Evolutionary conservation across 257 asterid species (phyloP), one percentile per base, ranked within the genome.

Genomic region (Fraxinus cuspidata): DNA sequence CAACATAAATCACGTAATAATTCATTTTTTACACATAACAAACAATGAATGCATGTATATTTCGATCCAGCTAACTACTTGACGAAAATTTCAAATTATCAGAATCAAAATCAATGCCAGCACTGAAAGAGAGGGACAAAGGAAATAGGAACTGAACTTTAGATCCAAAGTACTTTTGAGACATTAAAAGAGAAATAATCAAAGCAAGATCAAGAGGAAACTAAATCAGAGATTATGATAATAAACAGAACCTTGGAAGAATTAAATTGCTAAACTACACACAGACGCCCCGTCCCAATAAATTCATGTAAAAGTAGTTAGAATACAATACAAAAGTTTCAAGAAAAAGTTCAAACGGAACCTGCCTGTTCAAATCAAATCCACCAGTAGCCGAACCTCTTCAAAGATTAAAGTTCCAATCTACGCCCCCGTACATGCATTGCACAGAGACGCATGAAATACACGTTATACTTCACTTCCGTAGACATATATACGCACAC

Each of bases 261-360:
- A 73, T 73, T 77, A 76, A 67, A 76, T 68, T 67, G 66, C 51
- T 49, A 44, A 13, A 44, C 16, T 44, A 44, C 51, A 12, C 15
- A 44, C 51, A 13, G 34, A 70, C 18, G 29, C 73, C 40, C 72
- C 68, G 29, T 40, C 49, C 60, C 37, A 34, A 12, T 6, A 35
- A 74, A 84, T 51, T 15, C 27, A 60, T 51, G 25, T 13, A 12
- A 3, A 15, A 44, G 3, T 13, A 13, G 51, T 13, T 44, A 44
- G 18, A 44, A 44, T 44, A 10, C 51, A 13, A 44, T 13, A 44
- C 19, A 44, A 13, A 44, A 12, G 18, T 44, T 44, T 15, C 63
- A 67, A 21, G 40, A 42, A 56, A 56, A 80, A 80, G 80, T 75
- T 73, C 2, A 80, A 75, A 80, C 13, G 75, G 76, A 78, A 75